phyloP scores from a whole-genome alignment of 2,329 filamentous ascomycete species.

The Aspergillus neotritici region DNA sequence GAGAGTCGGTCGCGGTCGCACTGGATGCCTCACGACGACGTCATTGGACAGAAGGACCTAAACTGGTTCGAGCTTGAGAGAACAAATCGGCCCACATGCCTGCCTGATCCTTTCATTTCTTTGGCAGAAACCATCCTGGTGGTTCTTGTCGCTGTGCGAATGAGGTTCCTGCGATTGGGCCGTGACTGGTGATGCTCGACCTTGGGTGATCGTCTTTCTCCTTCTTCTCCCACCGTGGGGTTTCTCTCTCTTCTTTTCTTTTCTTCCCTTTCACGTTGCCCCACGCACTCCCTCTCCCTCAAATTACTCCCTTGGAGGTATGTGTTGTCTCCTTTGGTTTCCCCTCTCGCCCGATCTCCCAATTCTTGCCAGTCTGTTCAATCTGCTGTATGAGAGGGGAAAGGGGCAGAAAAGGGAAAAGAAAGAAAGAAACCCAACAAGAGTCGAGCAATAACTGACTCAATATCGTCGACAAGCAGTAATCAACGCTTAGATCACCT shows the following conservation, averaged over 20 bases:
- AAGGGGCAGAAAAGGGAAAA: too few relatives aligned
- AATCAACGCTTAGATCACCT: too few relatives aligned
- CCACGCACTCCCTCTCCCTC: conserved; percentile 2
- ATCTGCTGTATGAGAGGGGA: too few relatives aligned
- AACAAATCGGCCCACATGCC: conserved; percentile 20
- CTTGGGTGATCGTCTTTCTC: not conserved
- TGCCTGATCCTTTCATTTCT: conserved; percentile 9
- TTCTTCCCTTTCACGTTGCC: conserved; percentile 1
- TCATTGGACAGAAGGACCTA: conserved; percentile 21
- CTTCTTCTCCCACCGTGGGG: not conserved
- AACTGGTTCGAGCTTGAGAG: conserved; percentile 10
- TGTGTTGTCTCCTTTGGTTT: not conserved
- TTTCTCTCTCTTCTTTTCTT: conserved; percentile 1
- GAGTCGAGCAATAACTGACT: too few relatives aligned
- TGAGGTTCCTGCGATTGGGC: not conserved
- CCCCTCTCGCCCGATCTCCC: not conserved
- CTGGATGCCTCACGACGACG: conserved; percentile 25
- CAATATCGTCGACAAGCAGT: too few relatives aligned
- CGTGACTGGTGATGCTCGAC: conserved; percentile 1
- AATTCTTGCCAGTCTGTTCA: not conserved
- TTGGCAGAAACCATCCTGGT: conserved; percentile 1
- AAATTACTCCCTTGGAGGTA: conserved; percentile 5
- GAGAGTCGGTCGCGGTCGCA: not conserved
- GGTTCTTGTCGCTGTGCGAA: not conserved
- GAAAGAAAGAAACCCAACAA: too few relatives aligned